Conservation (phyloP, 78 protist species). For the Emiliania huxleyi region DNA sequence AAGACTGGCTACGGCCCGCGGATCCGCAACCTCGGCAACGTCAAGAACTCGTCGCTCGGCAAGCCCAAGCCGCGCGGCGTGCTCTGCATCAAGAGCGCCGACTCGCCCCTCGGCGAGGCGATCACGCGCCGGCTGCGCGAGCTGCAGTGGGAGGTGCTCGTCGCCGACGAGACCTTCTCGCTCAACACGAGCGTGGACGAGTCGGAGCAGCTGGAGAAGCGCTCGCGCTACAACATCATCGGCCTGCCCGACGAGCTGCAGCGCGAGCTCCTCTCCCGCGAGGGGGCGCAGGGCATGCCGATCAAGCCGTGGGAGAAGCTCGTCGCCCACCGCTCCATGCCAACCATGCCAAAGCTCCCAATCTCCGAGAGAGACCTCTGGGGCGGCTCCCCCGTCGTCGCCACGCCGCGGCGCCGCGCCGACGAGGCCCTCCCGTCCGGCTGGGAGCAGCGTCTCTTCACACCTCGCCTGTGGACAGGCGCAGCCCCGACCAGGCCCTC, state of each 20-base stretch:
- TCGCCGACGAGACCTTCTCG: not conserved
- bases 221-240: not conserved
- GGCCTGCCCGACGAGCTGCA: not conserved
- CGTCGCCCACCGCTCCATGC: not conserved
- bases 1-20: not conserved
- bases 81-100: not conserved
- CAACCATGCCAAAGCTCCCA: not conserved
- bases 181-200: not conserved
- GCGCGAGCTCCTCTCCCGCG: not conserved
- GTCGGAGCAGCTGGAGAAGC: not conserved
- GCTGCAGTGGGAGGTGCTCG: not conserved
- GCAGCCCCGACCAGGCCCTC: too few relatives aligned
- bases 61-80: not conserved
- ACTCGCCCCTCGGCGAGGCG: not conserved
- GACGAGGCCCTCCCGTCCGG: not conserved
- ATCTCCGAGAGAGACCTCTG: too few relatives aligned
- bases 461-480: too few relatives aligned
- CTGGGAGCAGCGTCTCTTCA: too few relatives aligned
- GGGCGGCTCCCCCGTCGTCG: too few relatives aligned
- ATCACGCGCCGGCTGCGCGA: not conserved
- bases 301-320: not conserved
- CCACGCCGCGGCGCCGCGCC: too few relatives aligned
- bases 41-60: not conserved
- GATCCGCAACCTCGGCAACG: not conserved
- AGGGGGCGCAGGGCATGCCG: not conserved